phyloP scores from a whole-genome alignment of 768 basidiomycete species.

The Cubamyces lactineus region DNA sequence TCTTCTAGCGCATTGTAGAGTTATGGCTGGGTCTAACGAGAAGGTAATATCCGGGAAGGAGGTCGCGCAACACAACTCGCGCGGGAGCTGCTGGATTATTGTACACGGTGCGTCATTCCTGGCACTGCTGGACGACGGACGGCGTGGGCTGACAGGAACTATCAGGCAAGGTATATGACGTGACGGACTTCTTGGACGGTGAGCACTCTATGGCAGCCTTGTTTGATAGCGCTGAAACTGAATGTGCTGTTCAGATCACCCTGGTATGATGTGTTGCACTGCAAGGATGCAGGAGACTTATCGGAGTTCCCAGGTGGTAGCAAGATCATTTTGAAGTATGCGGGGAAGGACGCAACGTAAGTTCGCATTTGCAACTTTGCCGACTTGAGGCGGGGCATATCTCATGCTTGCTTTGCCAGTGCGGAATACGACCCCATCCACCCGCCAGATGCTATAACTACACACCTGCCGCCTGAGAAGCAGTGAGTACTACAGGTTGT shows the following conservation, averaged over 20 bases:
- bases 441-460: constrained; percentile 79
- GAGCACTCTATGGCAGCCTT: not conserved
- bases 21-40: not conserved
- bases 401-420: constrained; percentile 5
- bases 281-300: not conserved
- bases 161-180: constrained; percentile 47
- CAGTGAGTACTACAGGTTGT: constrained; percentile 42
- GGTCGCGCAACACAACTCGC: constrained; percentile 56
- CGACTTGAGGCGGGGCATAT: too few relatives aligned
- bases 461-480: constrained; percentile 81
- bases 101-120: constrained; percentile 57
- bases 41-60: constrained; percentile 37
- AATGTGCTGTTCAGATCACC: not conserved
- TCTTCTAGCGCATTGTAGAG: not conserved
- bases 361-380: not conserved
- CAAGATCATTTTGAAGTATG: constrained; percentile 55
- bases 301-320: constrained; percentile 42
- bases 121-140: not conserved
- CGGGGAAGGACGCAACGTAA: constrained; percentile 52
- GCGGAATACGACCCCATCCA: constrained; percentile 87
- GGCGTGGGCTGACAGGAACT: not conserved
- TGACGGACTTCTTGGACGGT: constrained; percentile 46
- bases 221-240: too few relatives aligned
- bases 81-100: constrained; percentile 81
- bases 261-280: constrained; percentile 6